These are phyloP conservation scores for Debaryomyces prosopidis DNA, from an alignment of 805 yeast genomes.

Conservation along the genomic window DNA sequence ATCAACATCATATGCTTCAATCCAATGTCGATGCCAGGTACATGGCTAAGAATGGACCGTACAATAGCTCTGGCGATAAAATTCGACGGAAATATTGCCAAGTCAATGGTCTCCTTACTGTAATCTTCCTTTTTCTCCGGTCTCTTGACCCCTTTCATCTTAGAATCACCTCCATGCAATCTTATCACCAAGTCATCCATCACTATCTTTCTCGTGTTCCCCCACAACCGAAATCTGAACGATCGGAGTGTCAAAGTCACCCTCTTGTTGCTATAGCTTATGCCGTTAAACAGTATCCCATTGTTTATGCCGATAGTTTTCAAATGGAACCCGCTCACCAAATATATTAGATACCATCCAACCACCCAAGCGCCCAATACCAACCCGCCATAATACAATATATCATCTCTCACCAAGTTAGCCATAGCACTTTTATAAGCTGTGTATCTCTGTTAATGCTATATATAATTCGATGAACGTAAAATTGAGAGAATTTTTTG, in stretches of 20 bases:
- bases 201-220: constrained; percentile 32
- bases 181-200: constrained; percentile 23
- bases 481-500: too few relatives aligned
- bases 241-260: constrained; percentile 19
- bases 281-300: constrained; percentile 37
- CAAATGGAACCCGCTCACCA: constrained; percentile 33
- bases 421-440: neutral
- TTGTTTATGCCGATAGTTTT: constrained; percentile 34
- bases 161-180: neutral
- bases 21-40: constrained; percentile 26
- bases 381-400: neutral
- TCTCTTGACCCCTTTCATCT: neutral
- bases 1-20: constrained; percentile 9
- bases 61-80: constrained; percentile 8
- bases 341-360: constrained; percentile 32
- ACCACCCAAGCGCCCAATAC: constrained; percentile 21
- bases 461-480: too few relatives aligned
- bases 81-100: constrained; percentile 17
- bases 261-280: constrained; percentile 16
- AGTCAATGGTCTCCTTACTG: constrained; percentile 1
- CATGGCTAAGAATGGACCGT: constrained; percentile 13
- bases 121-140: neutral
- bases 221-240: constrained; percentile 39
- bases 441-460: too few relatives aligned
- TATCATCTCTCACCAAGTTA: neutral